Percentiles rank a stretch among this genome's conserved stretches.
These are phyloP conservation scores for Aspergillus nanangensis DNA, from an alignment of 495 filamentous ascomycete species.

Conservation along the genomic window DNA sequence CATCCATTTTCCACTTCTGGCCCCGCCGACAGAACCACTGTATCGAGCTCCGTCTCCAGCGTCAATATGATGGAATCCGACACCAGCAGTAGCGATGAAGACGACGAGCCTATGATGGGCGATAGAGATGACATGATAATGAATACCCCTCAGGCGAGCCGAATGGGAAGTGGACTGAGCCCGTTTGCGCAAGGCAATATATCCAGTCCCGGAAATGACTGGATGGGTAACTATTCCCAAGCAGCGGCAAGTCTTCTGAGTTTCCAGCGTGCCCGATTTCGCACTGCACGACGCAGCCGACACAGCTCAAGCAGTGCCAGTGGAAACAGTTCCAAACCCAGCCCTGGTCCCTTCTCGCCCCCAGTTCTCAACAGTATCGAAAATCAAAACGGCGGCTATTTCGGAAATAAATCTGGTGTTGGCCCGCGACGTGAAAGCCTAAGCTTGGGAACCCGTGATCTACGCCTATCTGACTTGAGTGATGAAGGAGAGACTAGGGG, in stretches of 20 bases:
- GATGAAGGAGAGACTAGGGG: constrained; percentile 63
- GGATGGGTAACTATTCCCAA: constrained; percentile 60
- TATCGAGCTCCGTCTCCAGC: constrained; percentile 84
- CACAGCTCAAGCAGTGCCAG: constrained; percentile 69
- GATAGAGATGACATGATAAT: constrained; percentile 77
- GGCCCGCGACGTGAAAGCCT: constrained; percentile 74
- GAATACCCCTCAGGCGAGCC: constrained; percentile 49
- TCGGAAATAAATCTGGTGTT: constrained; percentile 39
- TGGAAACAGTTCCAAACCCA: constrained; percentile 64
- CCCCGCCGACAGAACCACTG: constrained; percentile 59
- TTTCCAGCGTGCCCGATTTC: constrained; percentile 64
- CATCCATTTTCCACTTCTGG: constrained; percentile 38
- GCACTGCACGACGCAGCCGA: constrained; percentile 50
- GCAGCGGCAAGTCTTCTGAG: constrained; percentile 67
- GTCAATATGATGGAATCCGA: constrained; percentile 76
- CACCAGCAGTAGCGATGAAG: constrained; percentile 68
- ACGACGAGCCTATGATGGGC: constrained; percentile 73
- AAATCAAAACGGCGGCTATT: constrained; percentile 42
- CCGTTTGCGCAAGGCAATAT: constrained; percentile 40
- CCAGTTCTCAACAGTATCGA: constrained; percentile 61
- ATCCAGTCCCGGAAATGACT: constrained; percentile 49
- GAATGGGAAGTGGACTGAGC: constrained; percentile 35
- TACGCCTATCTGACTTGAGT: constrained; percentile 81
- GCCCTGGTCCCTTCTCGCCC: constrained; percentile 59
- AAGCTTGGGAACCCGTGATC: constrained; percentile 78